A percentile compares a stretch with the other conserved stretches of the same genome.
These are phyloP conservation scores for Amoeboaphelidium protococcarum DNA, from an alignment of 371 early-diverging fungal species.

Conservation along the genomic window DNA sequence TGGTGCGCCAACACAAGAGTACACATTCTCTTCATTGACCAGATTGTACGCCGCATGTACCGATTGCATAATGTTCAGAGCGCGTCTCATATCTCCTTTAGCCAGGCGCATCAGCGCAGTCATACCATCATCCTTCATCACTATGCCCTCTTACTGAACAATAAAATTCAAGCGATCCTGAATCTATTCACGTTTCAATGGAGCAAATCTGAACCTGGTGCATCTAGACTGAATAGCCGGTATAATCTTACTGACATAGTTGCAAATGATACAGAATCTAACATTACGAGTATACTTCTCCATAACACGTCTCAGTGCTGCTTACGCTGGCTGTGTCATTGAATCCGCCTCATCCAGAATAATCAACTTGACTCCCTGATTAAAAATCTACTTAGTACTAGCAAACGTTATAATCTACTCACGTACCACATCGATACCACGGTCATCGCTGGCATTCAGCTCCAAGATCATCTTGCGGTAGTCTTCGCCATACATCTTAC, in stretches of 20 bases:
- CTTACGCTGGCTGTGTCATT: constrained; percentile 90
- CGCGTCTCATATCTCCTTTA: constrained; percentile 88
- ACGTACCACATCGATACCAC: constrained; percentile 97
- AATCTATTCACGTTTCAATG: constrained; percentile 49
- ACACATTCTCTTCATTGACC: constrained; percentile 48
- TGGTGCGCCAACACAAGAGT: constrained; percentile 73
- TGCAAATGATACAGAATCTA: constrained; percentile 96
- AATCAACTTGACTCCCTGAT: constrained; percentile 64
- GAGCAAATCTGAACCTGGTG: constrained; percentile 82
- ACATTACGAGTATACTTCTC: constrained; percentile 93
- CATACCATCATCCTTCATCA: constrained; percentile 46
- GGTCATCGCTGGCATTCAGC: constrained; percentile 97
- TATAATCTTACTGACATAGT: constrained; percentile 92
- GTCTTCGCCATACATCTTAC: constrained; percentile 49
- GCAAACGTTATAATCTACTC: constrained; percentile 96
- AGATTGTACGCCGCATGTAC: constrained; percentile 41
- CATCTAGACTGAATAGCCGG: constrained; percentile 96
- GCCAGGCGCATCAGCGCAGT: constrained; percentile 47
- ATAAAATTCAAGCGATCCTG: constrained; percentile 39
- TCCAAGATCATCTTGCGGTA: constrained; percentile 66
- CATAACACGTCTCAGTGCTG: constrained; percentile 89
- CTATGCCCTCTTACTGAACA: constrained; percentile 35
- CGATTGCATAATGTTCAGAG: constrained; percentile 76
- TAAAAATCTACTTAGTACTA: constrained; percentile 60
- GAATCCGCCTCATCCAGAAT: constrained; percentile 96